Evolutionary conservation across 331 rosid species (phyloP), one percentile per base, ranked within the genome.

Genomic region (Rhamnella rubrinervis): DNA sequence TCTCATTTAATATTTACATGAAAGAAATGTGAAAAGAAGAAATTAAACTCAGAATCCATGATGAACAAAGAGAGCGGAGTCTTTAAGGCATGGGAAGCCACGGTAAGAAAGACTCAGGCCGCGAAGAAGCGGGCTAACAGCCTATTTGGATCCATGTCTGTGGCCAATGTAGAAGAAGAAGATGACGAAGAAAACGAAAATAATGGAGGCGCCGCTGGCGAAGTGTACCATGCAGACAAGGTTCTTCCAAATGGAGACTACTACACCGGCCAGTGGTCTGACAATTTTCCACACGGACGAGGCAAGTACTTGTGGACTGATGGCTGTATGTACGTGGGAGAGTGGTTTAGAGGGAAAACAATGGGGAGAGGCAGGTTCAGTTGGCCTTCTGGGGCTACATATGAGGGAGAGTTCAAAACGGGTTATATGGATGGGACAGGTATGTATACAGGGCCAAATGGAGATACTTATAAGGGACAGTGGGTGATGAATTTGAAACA

Each of bases 41-140:
- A 20, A 66, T 31, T 47, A 66, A 47, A 59, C 35, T 31, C 35
- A 31, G 35, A 4, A 31, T 31, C 58, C 57, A 71, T 61, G 77
- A 93, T 90, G 93, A 88, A 85, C 57, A 83, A 64, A 80, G 96
- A 88, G 0, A 81, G 83, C 21, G 81, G 92, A 17, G 93, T 86
- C 49, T 35, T 83, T 55, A 93, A 86, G 90, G 97, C 93, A 71
- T 90, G 96, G 97, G 97, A 92, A 67, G 92, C 93, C 21, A 92
- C 98, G 1, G 64, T 93, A 47, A 87, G 92, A 41, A 88, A 67
- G 66, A 93, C 96, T 0, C 90, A 85, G 7, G 93, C 92, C 6
- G 96, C 97, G 0, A 93, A 86, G 40, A 88, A 81, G 63, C 93
- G 97, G 19, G 97, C 98, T 20, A 85, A 93, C 53, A 90, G 86